Base-by-base conservation (phyloP, 805 yeast species). In the Candida piceae region DNA sequence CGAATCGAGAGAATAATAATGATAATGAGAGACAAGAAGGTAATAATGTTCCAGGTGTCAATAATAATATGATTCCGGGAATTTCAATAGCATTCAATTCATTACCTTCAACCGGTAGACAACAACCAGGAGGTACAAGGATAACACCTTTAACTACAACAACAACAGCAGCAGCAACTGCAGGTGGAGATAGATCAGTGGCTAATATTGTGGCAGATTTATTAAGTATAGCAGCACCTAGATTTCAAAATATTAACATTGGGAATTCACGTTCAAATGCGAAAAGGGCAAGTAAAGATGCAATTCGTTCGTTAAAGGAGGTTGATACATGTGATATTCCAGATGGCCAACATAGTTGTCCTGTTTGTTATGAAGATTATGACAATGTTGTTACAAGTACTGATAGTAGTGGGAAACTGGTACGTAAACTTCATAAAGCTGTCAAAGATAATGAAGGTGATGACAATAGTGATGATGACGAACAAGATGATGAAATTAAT, bases 41-140 rank as follows among this genome's bases (percentile, higher is more conserved):
- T 8, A 29, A 19, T 13, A n/a, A 17, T 26, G 31, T n/a, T 15
- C 5, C 9, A 26, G 13, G 7, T 5, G 29, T 5, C 9, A 13
- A n/a, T 13, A 13, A 16, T 6, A 4, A 5, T n/a, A 10, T 26
- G 13, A 5, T 40, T 8, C 49, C 45, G 2, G 49, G 49, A 7
- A 32, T 45, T 2, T 45, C 49, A 16, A 36, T 42, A 23, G 49
- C 49, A 11, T 45, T 45, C 21, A 45, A 45, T 21, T 38, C 42
- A 18, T 33, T 42, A 12, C 46, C 49, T 12, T n/a, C n/a, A n/a
- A 26, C 10, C 29, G 7, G 7, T 15, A 16, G 31, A 3, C 31
- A 32, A 10, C 29, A 16, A 21, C 28, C 15, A 7, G 25, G 17
- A n/a, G 10, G 17, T 13, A 26, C 29, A 6, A 15, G 6, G 5